Percentiles rank a stretch among this genome's conserved stretches.
Evolutionary conservation across 352 stramenopile species (phyloP).

Genomic region (Globisporangium spiculum): DNA sequence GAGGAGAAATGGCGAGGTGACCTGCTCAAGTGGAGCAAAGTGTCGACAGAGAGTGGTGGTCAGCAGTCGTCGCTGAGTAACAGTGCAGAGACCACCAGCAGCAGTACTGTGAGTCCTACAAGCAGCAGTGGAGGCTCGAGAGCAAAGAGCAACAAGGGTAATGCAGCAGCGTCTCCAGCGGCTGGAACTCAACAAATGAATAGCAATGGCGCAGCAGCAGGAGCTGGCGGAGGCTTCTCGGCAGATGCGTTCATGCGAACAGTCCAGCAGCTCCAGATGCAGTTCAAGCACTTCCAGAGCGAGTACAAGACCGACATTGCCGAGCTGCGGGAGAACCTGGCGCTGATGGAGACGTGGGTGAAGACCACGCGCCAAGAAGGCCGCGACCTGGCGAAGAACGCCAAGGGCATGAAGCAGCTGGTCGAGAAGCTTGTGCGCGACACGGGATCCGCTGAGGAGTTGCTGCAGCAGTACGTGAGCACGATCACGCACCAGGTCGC

Average conservation of each 20-base stretch:
- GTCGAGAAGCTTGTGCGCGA: slow-evolving; percentile 78
- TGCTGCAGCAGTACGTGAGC: slow-evolving; percentile 82
- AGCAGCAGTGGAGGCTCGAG: slow-evolving; percentile 5
- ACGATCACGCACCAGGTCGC: slow-evolving; percentile 84
- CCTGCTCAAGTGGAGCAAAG: slow-evolving; percentile 32
- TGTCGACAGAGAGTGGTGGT: slow-evolving; percentile 2
- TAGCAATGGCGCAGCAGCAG: not conserved
- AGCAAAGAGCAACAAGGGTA: slow-evolving; percentile 9
- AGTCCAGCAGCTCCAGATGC: slow-evolving; percentile 31
- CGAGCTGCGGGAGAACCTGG: slow-evolving; percentile 35
- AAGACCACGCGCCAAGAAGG: slow-evolving; percentile 43
- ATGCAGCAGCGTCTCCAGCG: not conserved
- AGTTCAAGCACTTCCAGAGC: slow-evolving; percentile 38
- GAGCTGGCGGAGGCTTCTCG: not conserved
- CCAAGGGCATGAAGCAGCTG: slow-evolving; percentile 64
- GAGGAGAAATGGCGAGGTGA: slow-evolving; percentile 26
- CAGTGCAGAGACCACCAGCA: slow-evolving; percentile 4
- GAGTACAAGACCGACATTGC: slow-evolving; percentile 34
- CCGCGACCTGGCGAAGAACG: slow-evolving; percentile 40
- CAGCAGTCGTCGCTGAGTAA: slow-evolving; percentile 2
- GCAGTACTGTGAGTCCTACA: slow-evolving; percentile 9
- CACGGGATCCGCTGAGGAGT: slow-evolving; percentile 57
- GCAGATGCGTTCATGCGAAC: slow-evolving; percentile 18
- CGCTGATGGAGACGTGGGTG: slow-evolving; percentile 39
- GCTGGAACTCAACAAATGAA: not conserved